phyloP scores from a whole-genome alignment of 2,329 filamentous ascomycete species.

The Elsinoe batatas region DNA sequence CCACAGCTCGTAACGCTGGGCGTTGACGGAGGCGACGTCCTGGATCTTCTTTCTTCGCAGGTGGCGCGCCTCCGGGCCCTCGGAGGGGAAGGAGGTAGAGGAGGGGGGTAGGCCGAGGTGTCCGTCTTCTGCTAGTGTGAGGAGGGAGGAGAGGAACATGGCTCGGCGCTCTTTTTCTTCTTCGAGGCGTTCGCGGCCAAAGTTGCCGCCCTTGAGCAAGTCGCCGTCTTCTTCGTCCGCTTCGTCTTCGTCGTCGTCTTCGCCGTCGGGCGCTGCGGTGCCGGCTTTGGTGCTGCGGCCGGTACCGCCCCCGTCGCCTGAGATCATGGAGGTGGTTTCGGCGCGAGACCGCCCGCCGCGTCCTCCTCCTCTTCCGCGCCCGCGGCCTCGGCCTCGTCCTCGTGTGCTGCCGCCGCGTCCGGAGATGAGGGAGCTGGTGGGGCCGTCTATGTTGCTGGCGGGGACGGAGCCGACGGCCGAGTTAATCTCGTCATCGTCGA shows the following conservation, averaged over 20 bases:
- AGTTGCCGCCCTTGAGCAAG: constrained; percentile 40
- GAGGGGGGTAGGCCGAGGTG: constrained; percentile 17
- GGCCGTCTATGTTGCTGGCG: not conserved
- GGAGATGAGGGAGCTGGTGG: not conserved
- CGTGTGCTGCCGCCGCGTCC: constrained; percentile 16
- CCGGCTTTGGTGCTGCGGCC: constrained; percentile 12
- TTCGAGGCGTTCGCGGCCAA: constrained; percentile 50
- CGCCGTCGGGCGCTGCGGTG: constrained; percentile 34
- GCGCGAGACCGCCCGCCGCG: constrained; percentile 14
- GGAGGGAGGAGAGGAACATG: constrained; percentile 29
- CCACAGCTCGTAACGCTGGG: constrained; percentile 61
- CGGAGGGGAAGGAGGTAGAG: no score
- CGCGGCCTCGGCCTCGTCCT: constrained; percentile 38
- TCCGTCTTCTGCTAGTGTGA: not conserved
- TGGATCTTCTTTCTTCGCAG: constrained; percentile 34
- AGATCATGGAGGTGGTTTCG: constrained; percentile 13
- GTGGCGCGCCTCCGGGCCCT: no score
- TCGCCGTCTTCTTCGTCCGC: constrained; percentile 51
- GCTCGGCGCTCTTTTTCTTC: constrained; percentile 60
- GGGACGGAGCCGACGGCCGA: constrained; percentile 21
- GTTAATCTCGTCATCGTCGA: constrained; percentile 28
- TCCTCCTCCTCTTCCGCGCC: constrained; percentile 11
- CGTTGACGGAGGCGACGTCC: constrained; percentile 56
- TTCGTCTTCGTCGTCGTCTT: constrained; percentile 42
- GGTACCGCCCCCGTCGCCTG: constrained; percentile 14